phyloP scores from a whole-genome alignment of 345 rosid genomes.

The Syzygium aqueum region DNA sequence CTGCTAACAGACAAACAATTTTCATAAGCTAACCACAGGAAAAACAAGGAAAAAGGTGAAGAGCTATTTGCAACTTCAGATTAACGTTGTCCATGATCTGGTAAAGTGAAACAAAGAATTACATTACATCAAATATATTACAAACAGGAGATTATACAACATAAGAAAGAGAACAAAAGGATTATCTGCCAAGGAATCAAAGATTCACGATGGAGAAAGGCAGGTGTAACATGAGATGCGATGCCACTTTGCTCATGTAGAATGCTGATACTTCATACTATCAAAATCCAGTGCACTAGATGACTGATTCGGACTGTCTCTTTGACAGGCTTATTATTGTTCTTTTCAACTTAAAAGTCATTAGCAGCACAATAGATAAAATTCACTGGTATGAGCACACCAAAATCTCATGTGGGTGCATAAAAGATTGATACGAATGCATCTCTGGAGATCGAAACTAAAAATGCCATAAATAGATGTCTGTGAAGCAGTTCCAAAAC shows the following conservation, averaged over 20 bases:
- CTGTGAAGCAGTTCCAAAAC: background rate
- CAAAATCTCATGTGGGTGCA: background rate
- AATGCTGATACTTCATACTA: background rate
- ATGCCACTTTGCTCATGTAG: background rate
- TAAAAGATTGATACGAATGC: background rate
- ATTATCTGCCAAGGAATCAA: background rate
- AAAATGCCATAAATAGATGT: background rate
- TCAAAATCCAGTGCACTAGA: background rate
- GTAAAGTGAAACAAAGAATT: background rate
- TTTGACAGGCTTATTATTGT: background rate
- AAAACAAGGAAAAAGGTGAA: background rate
- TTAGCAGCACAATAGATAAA: background rate
- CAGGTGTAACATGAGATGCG: background rate
- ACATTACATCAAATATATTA: background rate
- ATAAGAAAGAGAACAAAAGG: background rate
- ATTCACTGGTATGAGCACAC: background rate
- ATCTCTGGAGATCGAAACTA: background rate
- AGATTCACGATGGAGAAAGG: background rate
- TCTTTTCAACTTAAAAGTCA: background rate
- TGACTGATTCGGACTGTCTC: background rate
- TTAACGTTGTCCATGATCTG: background rate
- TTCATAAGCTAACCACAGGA: background rate
- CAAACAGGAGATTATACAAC: background rate
- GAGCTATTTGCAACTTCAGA: background rate
- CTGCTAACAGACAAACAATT: constrained; percentile 7